Evolutionary conservation across 441 rosid genomes (phyloP).

Genomic region (Pelargonium cotyledonis): DNA sequence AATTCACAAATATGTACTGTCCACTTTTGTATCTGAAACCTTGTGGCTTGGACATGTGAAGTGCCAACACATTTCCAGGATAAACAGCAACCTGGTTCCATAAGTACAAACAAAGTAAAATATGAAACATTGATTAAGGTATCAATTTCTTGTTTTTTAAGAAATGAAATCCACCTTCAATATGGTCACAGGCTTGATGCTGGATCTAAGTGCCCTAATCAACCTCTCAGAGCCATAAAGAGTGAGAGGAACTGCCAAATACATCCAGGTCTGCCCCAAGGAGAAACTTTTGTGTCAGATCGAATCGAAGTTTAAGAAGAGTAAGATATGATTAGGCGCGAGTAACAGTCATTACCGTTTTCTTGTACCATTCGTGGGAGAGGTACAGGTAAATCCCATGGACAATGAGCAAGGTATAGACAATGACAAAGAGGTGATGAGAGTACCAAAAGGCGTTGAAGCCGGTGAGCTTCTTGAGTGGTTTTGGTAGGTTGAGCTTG

Average conservation of each 20-base stretch:
- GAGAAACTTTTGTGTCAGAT: background rate
- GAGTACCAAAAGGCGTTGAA: slow-evolving; percentile 72
- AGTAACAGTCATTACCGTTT: slow-evolving; percentile 31
- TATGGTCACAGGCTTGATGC: slow-evolving; percentile 68
- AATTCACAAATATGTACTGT: slow-evolving; percentile 89
- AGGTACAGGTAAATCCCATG: slow-evolving; percentile 49
- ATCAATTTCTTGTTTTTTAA: background rate
- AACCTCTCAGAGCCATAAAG: slow-evolving; percentile 67
- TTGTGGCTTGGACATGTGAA: slow-evolving; percentile 89
- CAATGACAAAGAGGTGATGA: slow-evolving; percentile 59
- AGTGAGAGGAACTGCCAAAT: slow-evolving; percentile 60
- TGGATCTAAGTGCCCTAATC: slow-evolving; percentile 71
- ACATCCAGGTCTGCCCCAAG: slow-evolving; percentile 79
- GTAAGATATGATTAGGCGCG: slow-evolving; percentile 9
- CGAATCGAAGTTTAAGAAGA: background rate
- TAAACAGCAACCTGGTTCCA: slow-evolving; percentile 62
- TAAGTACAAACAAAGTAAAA: background rate
- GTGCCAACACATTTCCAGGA: slow-evolving; percentile 76
- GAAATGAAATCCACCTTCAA: slow-evolving; percentile 42
- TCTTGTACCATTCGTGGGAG: slow-evolving; percentile 43
- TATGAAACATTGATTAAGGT: background rate
- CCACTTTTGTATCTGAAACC: slow-evolving; percentile 92
- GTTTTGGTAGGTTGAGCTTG: slow-evolving; percentile 42
- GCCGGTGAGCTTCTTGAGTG: slow-evolving; percentile 43
- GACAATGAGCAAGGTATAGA: slow-evolving; percentile 44